Evolutionary conservation across 331 rosid genomes (phyloP).

Genomic region (Cydonia oblonga): DNA sequence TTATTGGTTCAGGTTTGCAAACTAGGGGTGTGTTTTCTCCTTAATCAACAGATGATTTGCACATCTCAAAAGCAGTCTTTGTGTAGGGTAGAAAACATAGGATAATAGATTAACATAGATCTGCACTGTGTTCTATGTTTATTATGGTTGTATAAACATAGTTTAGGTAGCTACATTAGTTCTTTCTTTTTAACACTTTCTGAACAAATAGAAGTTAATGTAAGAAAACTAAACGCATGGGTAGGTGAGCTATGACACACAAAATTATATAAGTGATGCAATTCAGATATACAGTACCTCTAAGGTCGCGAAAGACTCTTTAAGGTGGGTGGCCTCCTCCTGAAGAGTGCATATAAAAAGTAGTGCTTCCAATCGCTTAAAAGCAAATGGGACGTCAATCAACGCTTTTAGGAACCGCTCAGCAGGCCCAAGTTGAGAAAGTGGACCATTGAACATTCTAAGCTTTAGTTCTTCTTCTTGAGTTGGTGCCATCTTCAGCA

Average conservation of each 20-base stretch:
- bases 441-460: slow-evolving; percentile 49
- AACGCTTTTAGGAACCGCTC: slow-evolving; percentile 72
- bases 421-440: slow-evolving; percentile 70
- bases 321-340: slow-evolving; percentile 53
- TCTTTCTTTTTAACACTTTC: not conserved
- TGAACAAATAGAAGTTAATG: not conserved
- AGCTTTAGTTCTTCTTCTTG: slow-evolving; percentile 88
- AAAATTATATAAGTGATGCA: not conserved
- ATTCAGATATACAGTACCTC: slow-evolving; percentile 45
- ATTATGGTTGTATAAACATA: not conserved
- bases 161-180: not conserved
- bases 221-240: not conserved
- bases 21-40: not conserved
- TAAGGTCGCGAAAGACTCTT: slow-evolving; percentile 54
- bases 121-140: not conserved
- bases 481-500: slow-evolving; percentile 88
- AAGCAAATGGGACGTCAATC: slow-evolving; percentile 71
- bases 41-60: not conserved
- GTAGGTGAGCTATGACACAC: not conserved
- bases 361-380: slow-evolving; percentile 73
- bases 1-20: not conserved
- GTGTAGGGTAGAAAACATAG: not conserved
- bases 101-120: not conserved
- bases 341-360: slow-evolving; percentile 67
- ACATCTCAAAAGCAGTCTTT: not conserved